Conservation (phyloP, 2,329 filamentous ascomycete species). For the Lachnellula cervina region DNA sequence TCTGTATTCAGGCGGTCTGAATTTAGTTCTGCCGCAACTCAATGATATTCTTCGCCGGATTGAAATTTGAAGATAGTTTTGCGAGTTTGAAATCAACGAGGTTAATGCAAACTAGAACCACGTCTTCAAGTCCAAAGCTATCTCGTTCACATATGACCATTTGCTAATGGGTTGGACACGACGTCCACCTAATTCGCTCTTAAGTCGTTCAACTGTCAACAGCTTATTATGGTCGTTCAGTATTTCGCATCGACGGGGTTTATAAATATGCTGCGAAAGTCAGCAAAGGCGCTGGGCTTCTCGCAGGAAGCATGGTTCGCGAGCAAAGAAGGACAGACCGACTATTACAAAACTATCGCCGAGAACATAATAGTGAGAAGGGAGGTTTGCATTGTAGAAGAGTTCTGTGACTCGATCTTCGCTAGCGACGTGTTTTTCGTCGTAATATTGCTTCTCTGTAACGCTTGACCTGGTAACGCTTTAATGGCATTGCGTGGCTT, state of each 20-base stretch:
- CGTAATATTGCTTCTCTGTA: constrained; percentile 2
- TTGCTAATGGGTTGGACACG: constrained; percentile 47
- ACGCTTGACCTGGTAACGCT: constrained; percentile 7
- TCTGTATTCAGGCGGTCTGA: constrained; percentile 52
- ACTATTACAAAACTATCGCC: constrained; percentile 37
- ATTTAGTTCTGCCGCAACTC: constrained; percentile 38
- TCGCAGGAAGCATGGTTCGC: not conserved
- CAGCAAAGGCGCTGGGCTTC: not conserved
- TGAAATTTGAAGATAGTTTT: no score
- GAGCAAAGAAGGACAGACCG: no score
- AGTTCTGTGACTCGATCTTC: constrained; percentile 19
- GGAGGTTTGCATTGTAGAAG: constrained; percentile 12
- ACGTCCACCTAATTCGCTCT: constrained; percentile 52
- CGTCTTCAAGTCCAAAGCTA: constrained; percentile 31
- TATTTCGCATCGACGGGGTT: constrained; percentile 35
- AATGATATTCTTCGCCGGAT: no score
- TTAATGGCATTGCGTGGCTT: not conserved
- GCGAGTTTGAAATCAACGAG: constrained; percentile 18
- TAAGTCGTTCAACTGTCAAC: constrained; percentile 48
- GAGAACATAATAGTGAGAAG: constrained; percentile 45
- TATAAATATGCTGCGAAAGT: constrained; percentile 22
- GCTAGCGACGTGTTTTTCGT: not conserved
- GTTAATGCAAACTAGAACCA: constrained; percentile 33
- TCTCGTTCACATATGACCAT: constrained; percentile 41
- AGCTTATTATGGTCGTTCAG: constrained; percentile 47